Percentiles rank a stretch among this genome's conserved stretches.
phyloP scores from a whole-genome alignment of 495 filamentous ascomycete species.

The Penicillium diatomitis region DNA sequence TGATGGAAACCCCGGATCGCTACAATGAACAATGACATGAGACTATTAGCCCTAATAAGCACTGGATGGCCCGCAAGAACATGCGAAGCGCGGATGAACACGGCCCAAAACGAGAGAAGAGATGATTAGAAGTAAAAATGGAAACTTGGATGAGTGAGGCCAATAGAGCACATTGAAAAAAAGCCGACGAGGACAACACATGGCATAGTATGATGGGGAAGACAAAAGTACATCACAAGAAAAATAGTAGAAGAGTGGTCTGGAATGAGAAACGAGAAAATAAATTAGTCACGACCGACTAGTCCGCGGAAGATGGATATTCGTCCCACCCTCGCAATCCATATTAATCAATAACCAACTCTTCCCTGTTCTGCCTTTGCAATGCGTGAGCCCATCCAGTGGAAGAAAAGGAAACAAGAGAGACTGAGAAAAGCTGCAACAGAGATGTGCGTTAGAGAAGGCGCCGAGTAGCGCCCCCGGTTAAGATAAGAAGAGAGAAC shows the following conservation, averaged over 20 bases:
- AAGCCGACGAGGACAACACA: slow-evolving; percentile 33
- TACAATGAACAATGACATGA: too few relatives aligned
- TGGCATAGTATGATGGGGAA: slow-evolving; percentile 27
- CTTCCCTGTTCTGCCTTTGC: slow-evolving; percentile 13
- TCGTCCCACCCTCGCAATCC: slow-evolving; percentile 13
- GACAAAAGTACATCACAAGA: slow-evolving; percentile 46
- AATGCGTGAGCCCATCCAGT: slow-evolving; percentile 25
- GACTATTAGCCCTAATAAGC: too few relatives aligned
- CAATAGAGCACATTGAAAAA: slow-evolving; percentile 32
- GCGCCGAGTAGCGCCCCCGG: neutral
- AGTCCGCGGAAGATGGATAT: too few relatives aligned
- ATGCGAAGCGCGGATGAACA: too few relatives aligned
- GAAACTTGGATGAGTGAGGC: slow-evolving; percentile 16
- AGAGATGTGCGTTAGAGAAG: slow-evolving; percentile 10
- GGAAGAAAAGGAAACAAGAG: slow-evolving; percentile 12
- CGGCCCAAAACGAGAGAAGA: too few relatives aligned
- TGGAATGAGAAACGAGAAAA: neutral
- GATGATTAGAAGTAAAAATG: neutral
- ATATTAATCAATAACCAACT: slow-evolving; percentile 23
- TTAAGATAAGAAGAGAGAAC: neutral
- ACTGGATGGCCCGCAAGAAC: too few relatives aligned
- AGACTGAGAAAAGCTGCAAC: slow-evolving; percentile 4
- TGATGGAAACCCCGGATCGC: too few relatives aligned
- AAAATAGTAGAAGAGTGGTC: slow-evolving; percentile 26
- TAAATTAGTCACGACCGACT: neutral